Evolutionary conservation across 2,329 filamentous ascomycete genomes (phyloP), one percentile per base, ranked within the genome.

Genomic region (Neofusicoccum kwambonambiense): DNA sequence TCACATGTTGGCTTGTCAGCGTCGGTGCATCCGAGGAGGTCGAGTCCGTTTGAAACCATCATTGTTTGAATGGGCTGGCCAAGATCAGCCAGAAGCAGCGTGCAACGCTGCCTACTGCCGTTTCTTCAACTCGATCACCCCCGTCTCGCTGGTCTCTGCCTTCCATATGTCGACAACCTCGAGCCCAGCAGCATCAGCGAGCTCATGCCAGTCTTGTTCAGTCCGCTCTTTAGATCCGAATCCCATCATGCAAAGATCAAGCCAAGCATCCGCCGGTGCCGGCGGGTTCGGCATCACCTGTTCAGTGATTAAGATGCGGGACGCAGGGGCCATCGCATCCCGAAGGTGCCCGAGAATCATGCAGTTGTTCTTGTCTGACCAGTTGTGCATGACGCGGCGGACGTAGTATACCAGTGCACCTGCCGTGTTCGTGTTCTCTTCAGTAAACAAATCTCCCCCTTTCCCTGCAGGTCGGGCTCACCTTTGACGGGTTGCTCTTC

Each of bases 231-330:
- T 44, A 6, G 60, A 37, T 17, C 47, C 47, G 6, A 54, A 2
- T 4, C 42, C n/a, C 49, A 54, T 45, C 60, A 54, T 54, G 13
- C 12, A 27, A 15, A 63, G 47, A 42, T 63, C 60, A 11, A 39
- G 22, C 7, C 34, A 31, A 19, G 37, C 35, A 19, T 37, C 15
- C n/a, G 37, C 34, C 11, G 47, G 35, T 17, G 60, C 17, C 2
- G 19, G 60, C n/a, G 47, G 47, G 13, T 31, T 35, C 6, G 49
- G 31, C 7, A 44, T 37, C 7, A 62, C 37, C 13, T 52, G 49
- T 17, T 83, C 81, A 58, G 80, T 77, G 60, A 82, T 77, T 19
- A 83, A 65, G 22, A 83, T 72, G n/a, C 70, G 68, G 0, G 78
- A 80, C 3, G 75, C 72, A 1, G 69, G 62, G 2, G 65, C 69